Conservation (phyloP, 2,329 filamentous ascomycete genomes). For the Pyrenochaeta sp. region DNA sequence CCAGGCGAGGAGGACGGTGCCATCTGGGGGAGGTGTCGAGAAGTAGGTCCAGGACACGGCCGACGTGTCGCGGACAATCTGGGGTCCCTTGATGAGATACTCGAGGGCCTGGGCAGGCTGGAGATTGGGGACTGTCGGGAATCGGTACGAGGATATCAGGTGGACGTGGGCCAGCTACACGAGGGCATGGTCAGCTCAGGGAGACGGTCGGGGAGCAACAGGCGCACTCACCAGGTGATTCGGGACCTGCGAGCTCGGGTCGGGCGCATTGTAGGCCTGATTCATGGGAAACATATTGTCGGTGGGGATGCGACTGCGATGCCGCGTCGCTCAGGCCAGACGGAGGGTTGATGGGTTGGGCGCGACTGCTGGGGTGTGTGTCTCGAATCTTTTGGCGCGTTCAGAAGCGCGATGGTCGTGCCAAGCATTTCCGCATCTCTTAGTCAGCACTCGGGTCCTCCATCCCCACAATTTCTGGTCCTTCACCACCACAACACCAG, state of each 20-base stretch:
- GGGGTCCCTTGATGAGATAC: constrained; percentile 83
- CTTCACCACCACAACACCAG: background rate
- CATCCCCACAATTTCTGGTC: background rate
- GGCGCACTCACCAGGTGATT: constrained; percentile 38
- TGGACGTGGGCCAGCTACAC: constrained; percentile 84
- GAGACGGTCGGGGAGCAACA: constrained; percentile 11
- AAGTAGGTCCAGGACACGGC: constrained; percentile 95
- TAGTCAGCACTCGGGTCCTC: constrained; percentile 5
- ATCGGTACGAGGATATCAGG: constrained; percentile 83
- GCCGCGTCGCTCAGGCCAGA: constrained; percentile 21
- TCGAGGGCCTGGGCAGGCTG: constrained; percentile 79
- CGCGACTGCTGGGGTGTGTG: constrained; percentile 30
- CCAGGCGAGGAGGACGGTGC: constrained; percentile 86
- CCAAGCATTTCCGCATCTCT: constrained; percentile 5
- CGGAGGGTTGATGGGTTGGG: constrained; percentile 18
- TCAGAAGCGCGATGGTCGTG: constrained; percentile 17
- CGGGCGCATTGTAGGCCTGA: constrained; percentile 39
- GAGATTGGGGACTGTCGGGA: constrained; percentile 75
- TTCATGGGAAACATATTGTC: constrained; percentile 45
- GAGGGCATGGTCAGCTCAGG: constrained; percentile 26
- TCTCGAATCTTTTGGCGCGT: constrained; percentile 27
- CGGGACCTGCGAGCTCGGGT: constrained; percentile 46
- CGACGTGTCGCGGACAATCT: constrained; percentile 82
- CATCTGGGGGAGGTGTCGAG: constrained; percentile 76
- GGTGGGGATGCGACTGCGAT: constrained; percentile 33